These are phyloP conservation scores for Macrolepiota fuliginosa DNA, from an alignment of 768 basidiomycete species.

Conservation along the genomic window DNA sequence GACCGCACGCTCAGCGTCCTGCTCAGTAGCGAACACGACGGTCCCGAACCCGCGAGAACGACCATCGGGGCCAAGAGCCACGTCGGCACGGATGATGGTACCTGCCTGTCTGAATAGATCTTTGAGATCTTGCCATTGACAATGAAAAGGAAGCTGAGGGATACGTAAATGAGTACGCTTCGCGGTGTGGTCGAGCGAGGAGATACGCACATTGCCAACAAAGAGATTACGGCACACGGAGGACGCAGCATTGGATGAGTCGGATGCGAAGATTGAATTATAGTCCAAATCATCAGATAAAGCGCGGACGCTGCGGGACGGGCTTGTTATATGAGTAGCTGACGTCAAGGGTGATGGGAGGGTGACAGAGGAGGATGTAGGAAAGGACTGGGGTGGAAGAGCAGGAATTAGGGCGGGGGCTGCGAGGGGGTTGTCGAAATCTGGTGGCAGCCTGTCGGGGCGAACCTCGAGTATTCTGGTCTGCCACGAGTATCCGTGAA, in stretches of 20 bases:
- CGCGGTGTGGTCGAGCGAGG: slow-evolving; percentile 5
- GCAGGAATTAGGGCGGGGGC: slow-evolving; percentile 22
- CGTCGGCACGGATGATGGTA: slow-evolving; percentile 86
- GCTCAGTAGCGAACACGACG: slow-evolving; percentile 80
- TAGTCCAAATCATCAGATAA: slow-evolving; percentile 25
- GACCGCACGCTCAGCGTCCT: slow-evolving; percentile 82
- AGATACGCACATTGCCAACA: slow-evolving; percentile 76
- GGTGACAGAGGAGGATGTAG: slow-evolving; percentile 12
- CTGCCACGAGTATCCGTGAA: slow-evolving; percentile 98
- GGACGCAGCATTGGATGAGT: slow-evolving; percentile 20
- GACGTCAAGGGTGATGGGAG: slow-evolving; percentile 12
- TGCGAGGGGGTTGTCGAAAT: slow-evolving; percentile 39
- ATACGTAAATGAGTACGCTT: slow-evolving; percentile 29
- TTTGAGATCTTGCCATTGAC: slow-evolving; percentile 98
- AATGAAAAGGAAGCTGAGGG: slow-evolving; percentile 87
- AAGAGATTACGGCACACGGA: slow-evolving; percentile 58
- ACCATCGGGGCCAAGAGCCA: slow-evolving; percentile 84
- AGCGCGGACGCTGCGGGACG: slow-evolving; percentile 11
- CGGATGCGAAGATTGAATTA: slow-evolving; percentile 14
- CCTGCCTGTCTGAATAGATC: slow-evolving; percentile 93
- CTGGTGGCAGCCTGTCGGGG: slow-evolving; percentile 75
- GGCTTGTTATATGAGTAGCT: slow-evolving; percentile 9
- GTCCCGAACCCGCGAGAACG: slow-evolving; percentile 92
- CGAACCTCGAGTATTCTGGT: slow-evolving; percentile 89
- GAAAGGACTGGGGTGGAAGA: slow-evolving; percentile 10